Percentiles rank a stretch among this genome's conserved stretches.
Conservation (phyloP, 2,329 filamentous ascomycete species). For the Trichoderma citrinoviride region DNA sequence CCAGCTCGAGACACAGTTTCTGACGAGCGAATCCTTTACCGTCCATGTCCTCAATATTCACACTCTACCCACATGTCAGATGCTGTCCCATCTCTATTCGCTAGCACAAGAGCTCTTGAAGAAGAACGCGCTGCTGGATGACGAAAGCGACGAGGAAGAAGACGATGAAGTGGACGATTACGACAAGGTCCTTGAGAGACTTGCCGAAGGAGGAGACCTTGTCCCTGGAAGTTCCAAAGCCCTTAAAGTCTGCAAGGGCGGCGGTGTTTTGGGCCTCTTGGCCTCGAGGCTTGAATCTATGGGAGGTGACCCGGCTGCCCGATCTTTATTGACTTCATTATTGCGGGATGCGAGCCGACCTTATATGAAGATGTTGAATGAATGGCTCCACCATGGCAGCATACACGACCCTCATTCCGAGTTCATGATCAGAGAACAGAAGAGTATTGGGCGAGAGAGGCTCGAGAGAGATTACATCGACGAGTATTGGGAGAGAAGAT, state of each 20-base stretch:
- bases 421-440: constrained; percentile 93
- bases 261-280: constrained; percentile 84
- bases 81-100: constrained; percentile 85
- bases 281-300: constrained; percentile 82
- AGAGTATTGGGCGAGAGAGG: constrained; percentile 86
- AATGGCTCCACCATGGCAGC: constrained; percentile 94
- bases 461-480: constrained; percentile 97
- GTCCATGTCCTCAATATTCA: constrained; percentile 91
- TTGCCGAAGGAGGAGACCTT: constrained; percentile 82
- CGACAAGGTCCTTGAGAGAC: constrained; percentile 86
- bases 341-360: constrained; percentile 85
- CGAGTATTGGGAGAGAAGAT: constrained; percentile 98
- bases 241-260: constrained; percentile 96
- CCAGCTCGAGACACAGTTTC: constrained; percentile 87
- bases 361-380: constrained; percentile 98
- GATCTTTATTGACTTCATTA: constrained; percentile 75
- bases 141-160: constrained; percentile 69
- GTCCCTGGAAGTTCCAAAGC: constrained; percentile 73
- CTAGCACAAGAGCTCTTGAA: constrained; percentile 84
- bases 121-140: constrained; percentile 82
- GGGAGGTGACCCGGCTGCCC: constrained; percentile 88
- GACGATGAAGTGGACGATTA: constrained; percentile 75
- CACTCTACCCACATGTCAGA: constrained; percentile 83
- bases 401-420: constrained; percentile 93
- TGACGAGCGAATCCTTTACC: constrained; percentile 86